Evolutionary conservation across 306 rosid species (phyloP).

Genomic region (Cicer chorassanicum): DNA sequence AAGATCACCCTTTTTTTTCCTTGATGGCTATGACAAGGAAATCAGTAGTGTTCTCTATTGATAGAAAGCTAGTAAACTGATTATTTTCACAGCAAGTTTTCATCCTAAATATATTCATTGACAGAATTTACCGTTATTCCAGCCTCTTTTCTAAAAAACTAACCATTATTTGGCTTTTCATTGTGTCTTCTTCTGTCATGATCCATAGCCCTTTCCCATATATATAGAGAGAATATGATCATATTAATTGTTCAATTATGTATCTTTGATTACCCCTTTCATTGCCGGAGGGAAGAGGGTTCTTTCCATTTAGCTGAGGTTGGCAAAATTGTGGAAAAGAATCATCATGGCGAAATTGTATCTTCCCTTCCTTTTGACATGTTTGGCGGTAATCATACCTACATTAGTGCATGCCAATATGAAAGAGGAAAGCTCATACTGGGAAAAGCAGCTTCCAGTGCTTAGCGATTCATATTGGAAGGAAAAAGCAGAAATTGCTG

Average conservation of each 20-base stretch:
- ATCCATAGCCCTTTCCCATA: conserved; percentile 10
- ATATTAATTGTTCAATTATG: background rate
- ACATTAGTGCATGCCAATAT: conserved; percentile 48
- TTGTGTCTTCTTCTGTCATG: background rate
- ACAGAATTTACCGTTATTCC: conserved; percentile 35
- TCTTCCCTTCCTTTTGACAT: background rate
- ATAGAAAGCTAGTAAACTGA: conserved; percentile 25
- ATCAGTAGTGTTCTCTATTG: conserved; percentile 17
- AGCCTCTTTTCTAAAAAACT: conserved; percentile 38
- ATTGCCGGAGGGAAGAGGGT: background rate
- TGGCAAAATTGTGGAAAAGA: background rate
- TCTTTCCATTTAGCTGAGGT: conserved; percentile 22
- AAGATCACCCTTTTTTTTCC: conserved; percentile 20
- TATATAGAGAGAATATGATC: background rate
- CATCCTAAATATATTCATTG: conserved; percentile 11
- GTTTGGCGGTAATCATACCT: conserved; percentile 39
- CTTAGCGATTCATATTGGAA: conserved; percentile 58
- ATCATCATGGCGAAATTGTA: conserved; percentile 4
- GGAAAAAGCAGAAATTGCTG: conserved; percentile 46
- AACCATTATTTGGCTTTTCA: conserved; percentile 2
- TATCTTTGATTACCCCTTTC: background rate
- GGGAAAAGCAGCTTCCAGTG: background rate
- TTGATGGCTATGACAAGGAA: conserved; percentile 19
- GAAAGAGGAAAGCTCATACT: background rate
- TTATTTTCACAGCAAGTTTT: background rate